Evolutionary conservation across 768 basidiomycete species (phyloP).

Genomic region (Sutorius australiensis): DNA sequence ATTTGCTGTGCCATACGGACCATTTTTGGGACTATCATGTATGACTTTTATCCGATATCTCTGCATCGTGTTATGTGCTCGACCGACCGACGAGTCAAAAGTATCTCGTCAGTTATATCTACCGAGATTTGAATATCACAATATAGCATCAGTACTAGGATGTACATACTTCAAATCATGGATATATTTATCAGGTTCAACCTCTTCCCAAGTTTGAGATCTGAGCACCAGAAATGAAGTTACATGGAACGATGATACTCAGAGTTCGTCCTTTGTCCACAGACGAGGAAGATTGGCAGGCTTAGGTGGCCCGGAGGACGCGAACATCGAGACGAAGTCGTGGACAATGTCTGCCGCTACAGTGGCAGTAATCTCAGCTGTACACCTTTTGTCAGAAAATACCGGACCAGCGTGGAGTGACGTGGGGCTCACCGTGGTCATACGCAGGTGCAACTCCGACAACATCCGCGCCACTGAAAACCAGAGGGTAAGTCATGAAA

Average conservation of each 20-base stretch:
- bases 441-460: constrained; percentile 28
- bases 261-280: constrained; percentile 22
- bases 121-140: neutral
- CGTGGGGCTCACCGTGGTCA: constrained; percentile 19
- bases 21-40: constrained; percentile 9
- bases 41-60: constrained; percentile 20
- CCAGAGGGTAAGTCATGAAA: neutral
- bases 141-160: constrained; percentile 37
- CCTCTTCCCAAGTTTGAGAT: neutral
- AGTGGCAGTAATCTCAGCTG: constrained; percentile 40
- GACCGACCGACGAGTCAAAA: neutral
- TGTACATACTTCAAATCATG: neutral
- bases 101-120: neutral
- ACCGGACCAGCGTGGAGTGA: neutral
- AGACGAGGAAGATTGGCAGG: constrained; percentile 8
- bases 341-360: constrained; percentile 45
- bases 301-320: constrained; percentile 25
- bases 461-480: constrained; percentile 20
- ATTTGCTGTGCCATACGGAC: constrained; percentile 17
- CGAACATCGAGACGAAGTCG: constrained; percentile 42
- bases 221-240: neutral
- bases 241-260: neutral
- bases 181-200: neutral
- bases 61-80: constrained; percentile 16
- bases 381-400: constrained; percentile 6